Evolutionary conservation across 2,329 filamentous ascomycete species (phyloP), one percentile per base, ranked within the genome.

Genomic region (Ophiognomonia clavigignenti-juglandacearum): DNA sequence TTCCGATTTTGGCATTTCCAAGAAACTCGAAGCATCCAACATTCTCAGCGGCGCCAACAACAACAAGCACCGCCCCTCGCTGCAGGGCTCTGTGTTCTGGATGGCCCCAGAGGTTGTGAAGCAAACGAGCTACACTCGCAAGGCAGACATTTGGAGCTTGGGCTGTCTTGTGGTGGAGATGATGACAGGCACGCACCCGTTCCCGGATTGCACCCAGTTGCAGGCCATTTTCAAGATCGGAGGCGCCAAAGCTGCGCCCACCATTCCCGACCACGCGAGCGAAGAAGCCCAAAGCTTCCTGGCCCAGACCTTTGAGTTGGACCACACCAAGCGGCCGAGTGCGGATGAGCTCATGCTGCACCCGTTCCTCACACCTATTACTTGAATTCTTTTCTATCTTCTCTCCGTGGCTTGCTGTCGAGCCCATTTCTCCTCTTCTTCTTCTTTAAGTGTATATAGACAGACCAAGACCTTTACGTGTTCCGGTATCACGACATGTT

Each of bases 161-260:
- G 34, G 16, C 7, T 36, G 16, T 36, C 16, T 20, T 19, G 34
- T 36, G 7, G 34, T 20, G 4, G 16, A 36, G 18, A 20, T 20
- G 18, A 36, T 36, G 34, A 36, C 34, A 9, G 34, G 34, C 16
- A 36, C 34, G 11, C 34, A 36, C 8, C 93, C 93, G 1, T 96
- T 96, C 75, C 93, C 93, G 0, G 92, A 96, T 69, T 96, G 90
- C 73, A 95, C 88, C 51, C 95, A 98, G 67, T 75, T 98, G 53
- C 93, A 98, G 65, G 93, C 93, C 51, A 96, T 98, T 61, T 98
- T 98, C 76, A 96, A 96, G 72, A 97, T 98, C 63, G 91, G 91
- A 32, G 90, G 86, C 54, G 84, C 86, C 56, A 86, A 88, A 65
- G 89, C 90, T 20, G 83, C 88, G 37, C 93, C 93, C 0, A 91